These are phyloP conservation scores for Lasiosphaeris hirsuta DNA, from an alignment of 495 filamentous ascomycete genomes.

Conservation along the genomic window DNA sequence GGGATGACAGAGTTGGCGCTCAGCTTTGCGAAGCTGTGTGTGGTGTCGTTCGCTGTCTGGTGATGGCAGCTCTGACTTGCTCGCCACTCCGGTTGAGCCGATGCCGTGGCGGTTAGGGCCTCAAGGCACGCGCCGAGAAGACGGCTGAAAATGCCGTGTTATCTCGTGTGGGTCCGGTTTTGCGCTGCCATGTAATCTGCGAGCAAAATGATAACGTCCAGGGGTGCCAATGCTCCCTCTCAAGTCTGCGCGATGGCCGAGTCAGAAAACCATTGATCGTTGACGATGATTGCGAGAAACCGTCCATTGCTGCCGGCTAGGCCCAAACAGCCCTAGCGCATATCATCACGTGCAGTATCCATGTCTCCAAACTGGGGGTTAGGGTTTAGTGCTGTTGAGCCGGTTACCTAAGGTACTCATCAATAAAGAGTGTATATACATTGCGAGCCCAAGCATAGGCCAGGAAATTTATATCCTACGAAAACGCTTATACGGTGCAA, in stretches of 20 bases:
- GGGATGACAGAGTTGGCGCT: background rate
- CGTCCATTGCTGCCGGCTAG: background rate
- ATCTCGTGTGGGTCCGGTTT: conserved; percentile 14
- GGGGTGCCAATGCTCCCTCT: background rate
- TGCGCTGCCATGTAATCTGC: conserved; percentile 12
- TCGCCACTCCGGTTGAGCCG: too few relatives aligned
- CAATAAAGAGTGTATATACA: too few relatives aligned
- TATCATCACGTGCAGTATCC: background rate
- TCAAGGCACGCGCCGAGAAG: conserved; percentile 10
- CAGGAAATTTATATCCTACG: too few relatives aligned
- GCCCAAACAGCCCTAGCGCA: background rate
- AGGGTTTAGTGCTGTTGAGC: too few relatives aligned
- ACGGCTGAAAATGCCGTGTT: conserved; percentile 17
- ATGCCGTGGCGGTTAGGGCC: background rate
- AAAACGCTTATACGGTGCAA: too few relatives aligned
- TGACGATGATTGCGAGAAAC: background rate
- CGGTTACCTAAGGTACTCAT: too few relatives aligned
- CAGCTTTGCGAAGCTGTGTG: too few relatives aligned
- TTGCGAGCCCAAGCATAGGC: too few relatives aligned
- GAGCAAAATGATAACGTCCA: conserved; percentile 5
- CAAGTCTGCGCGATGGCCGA: conserved; percentile 2
- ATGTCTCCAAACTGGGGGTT: too few relatives aligned
- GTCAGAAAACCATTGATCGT: background rate
- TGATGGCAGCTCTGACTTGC: too few relatives aligned
- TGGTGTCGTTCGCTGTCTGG: too few relatives aligned